Evolutionary conservation across 352 stramenopile species (phyloP).

Genomic region (Globisporangium recalcitrans): DNA sequence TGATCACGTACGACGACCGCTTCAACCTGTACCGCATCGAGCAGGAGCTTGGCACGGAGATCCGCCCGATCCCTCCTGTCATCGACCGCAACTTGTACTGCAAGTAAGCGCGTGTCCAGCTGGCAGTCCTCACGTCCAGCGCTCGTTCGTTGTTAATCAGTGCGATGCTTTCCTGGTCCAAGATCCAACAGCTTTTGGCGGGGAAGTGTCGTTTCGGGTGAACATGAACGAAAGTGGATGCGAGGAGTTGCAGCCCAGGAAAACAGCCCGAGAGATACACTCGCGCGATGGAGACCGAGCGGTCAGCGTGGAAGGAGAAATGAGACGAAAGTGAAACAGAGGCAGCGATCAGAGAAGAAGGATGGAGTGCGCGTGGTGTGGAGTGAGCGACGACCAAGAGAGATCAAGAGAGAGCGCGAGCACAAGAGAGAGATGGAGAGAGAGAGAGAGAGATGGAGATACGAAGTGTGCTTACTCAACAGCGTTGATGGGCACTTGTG

Average conservation of each 20-base stretch:
- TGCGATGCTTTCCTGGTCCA: neutral
- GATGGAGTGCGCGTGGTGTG: neutral
- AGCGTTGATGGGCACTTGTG: neutral
- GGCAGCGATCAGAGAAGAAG: neutral
- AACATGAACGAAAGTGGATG: neutral
- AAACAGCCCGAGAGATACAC: neutral
- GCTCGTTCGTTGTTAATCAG: neutral
- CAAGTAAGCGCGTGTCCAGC: slow-evolving; percentile 57
- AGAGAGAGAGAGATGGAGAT: slow-evolving; percentile 3
- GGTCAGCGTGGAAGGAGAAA: slow-evolving; percentile 1
- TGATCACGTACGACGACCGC: slow-evolving; percentile 99
- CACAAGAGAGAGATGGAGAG: neutral
- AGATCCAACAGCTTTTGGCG: neutral
- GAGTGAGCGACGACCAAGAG: neutral
- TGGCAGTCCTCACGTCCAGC: neutral
- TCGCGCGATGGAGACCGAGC: neutral
- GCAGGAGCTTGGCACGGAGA: slow-evolving; percentile 99
- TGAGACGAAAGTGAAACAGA: neutral
- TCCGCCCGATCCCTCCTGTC: slow-evolving; percentile 96
- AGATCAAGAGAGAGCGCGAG: slow-evolving; percentile 4
- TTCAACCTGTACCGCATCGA: slow-evolving; percentile 98
- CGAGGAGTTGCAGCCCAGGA: neutral
- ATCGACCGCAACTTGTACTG: slow-evolving; percentile 99
- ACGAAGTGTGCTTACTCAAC: slow-evolving; percentile 1
- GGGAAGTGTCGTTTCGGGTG: neutral